phyloP scores from a whole-genome alignment of 768 basidiomycete species.

The Russula ochroleuca region DNA sequence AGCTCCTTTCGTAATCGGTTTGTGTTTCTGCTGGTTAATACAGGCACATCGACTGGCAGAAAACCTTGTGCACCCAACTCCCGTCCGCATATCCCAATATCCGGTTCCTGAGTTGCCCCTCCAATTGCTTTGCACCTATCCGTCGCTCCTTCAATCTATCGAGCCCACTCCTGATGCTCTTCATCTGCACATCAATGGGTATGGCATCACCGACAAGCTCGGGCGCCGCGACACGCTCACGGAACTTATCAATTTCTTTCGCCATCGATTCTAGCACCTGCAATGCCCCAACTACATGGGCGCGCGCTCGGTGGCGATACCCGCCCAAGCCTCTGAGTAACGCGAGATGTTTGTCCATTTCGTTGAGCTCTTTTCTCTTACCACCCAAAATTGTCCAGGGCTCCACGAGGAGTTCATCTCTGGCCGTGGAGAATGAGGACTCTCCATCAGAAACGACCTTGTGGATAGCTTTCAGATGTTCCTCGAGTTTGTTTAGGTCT shows the following conservation, averaged over 20 bases:
- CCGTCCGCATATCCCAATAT: constrained; percentile 3
- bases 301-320: constrained; percentile 58
- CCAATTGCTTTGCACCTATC: constrained; percentile 45
- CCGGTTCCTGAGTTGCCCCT: constrained; percentile 40
- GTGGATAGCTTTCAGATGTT: constrained; percentile 51
- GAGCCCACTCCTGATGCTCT: constrained; percentile 61
- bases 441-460: constrained; percentile 60
- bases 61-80: constrained; percentile 1
- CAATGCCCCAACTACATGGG: constrained; percentile 62
- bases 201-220: constrained; percentile 55
- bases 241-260: constrained; percentile 70
- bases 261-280: constrained; percentile 59
- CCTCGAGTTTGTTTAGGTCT: constrained; percentile 60
- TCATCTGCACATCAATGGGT: constrained; percentile 71
- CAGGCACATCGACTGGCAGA: no score
- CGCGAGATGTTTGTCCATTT: constrained; percentile 47
- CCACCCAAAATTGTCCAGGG: constrained; percentile 70
- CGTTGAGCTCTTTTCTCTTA: constrained; percentile 48
- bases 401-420: constrained; percentile 53
- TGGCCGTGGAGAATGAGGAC: constrained; percentile 40
- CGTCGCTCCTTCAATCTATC: constrained; percentile 58
- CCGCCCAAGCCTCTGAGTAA: constrained; percentile 52
- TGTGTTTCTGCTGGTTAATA: no score
- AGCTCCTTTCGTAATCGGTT: no score
- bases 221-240: constrained; percentile 67